Evolutionary conservation across 2,329 filamentous ascomycete genomes (phyloP).

Genomic region (Fusarium tupiense): DNA sequence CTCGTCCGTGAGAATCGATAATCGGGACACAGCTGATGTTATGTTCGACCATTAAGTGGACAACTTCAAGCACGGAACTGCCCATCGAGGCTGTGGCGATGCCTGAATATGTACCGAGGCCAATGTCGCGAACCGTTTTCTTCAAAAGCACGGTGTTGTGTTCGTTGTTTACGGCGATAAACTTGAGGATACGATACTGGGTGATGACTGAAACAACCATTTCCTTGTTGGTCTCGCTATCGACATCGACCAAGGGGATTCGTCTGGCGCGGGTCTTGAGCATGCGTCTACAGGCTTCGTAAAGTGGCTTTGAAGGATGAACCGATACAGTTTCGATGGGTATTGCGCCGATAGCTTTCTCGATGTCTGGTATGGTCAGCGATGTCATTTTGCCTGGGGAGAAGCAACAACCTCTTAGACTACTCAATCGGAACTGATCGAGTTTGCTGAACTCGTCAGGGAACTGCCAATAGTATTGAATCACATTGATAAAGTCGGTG

Average conservation of each 20-base stretch:
- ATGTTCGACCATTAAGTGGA: slow-evolving; percentile 89
- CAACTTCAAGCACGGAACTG: slow-evolving; percentile 91
- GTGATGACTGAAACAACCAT: slow-evolving; percentile 98
- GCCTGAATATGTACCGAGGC: slow-evolving; percentile 84
- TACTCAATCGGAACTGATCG: slow-evolving; percentile 92
- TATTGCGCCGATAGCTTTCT: slow-evolving; percentile 89
- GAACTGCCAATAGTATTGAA: slow-evolving; percentile 99
- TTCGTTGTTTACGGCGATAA: slow-evolving; percentile 92
- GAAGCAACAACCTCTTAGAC: slow-evolving; percentile 75
- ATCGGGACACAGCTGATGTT: slow-evolving; percentile 97
- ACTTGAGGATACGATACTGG: slow-evolving; percentile 98
- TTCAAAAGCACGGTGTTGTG: slow-evolving; percentile 88
- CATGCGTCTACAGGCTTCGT: slow-evolving; percentile 96
- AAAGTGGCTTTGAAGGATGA: slow-evolving; percentile 87
- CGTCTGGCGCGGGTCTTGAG: slow-evolving; percentile 90
- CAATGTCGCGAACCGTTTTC: slow-evolving; percentile 85
- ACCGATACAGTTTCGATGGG: slow-evolving; percentile 97
- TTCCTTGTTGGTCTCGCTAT: slow-evolving; percentile 91
- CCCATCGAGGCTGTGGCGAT: slow-evolving; percentile 88
- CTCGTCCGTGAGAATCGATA: slow-evolving; percentile 77
- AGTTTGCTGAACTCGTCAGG: slow-evolving; percentile 89
- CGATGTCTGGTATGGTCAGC: slow-evolving; percentile 74
- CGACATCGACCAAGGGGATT: slow-evolving; percentile 91
- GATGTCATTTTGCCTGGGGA: not conserved
- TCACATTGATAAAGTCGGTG: slow-evolving; percentile 98